Base-by-base conservation (phyloP, 257 asterid species). In the Nicotiana undulata region DNA sequence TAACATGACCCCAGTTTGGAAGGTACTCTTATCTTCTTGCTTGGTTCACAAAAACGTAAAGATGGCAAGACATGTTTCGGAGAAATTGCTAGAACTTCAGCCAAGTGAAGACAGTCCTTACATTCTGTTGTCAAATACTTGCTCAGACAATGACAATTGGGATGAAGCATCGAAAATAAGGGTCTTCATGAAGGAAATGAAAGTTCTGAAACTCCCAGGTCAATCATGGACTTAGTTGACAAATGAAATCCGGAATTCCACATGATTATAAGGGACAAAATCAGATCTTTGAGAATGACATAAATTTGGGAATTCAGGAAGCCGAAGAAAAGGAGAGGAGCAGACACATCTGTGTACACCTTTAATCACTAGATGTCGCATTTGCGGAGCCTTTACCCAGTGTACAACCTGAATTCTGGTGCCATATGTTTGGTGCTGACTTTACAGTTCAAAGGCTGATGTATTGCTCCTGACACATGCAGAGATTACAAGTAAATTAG, bases 1-100 rank as follows among this genome's bases (percentile, higher is more conserved):
- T 51, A 87, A 87, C 76, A 18, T 85, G 17, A 77, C 61, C 59
- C 83, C 88, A 83, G 93, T 90, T 80, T 91, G 97, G 97, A 91
- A 85, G 82, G 85, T 90, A 18, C 89, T 86, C 75, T 78, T 93
- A 46, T 88, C 93, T 58, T 86, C 88, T 58, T 91, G 97, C 76
- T 84, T 87, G 89, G 83, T 91, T 76, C 97, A 93, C 82, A 91
- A 88, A 82, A 82, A 93, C 66, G 84, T 86, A 61, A 91, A 93
- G 88, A 85, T 90, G 90, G 84, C 89, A 31, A 88, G 84, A 76
- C 90, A 85, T 91, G 93, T 86, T 37, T 87, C 93, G 6, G 37
- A 86, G 83, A 88, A 93, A 84, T 81, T 93, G 79, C 75, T 91
- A 28, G 83, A 91, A 72, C 83, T 91, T 76, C 87, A 86, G 80